Conservation (phyloP, 1,284 basidiomycete genomes). For the Termitomyces sp. region DNA sequence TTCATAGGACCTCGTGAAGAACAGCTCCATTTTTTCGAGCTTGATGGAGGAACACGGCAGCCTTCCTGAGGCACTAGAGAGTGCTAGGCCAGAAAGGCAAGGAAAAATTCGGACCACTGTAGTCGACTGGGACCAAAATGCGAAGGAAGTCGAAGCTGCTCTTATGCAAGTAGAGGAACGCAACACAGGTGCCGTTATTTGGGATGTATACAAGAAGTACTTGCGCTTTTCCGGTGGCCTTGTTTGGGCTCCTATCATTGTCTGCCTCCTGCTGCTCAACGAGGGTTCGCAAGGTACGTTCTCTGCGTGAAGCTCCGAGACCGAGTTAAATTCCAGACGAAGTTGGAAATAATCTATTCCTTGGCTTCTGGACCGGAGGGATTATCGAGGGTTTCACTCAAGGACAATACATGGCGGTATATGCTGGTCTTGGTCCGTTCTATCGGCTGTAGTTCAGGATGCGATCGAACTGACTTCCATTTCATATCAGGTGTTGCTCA, state of each 20-base stretch:
- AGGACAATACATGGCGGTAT: slow-evolving; percentile 67
- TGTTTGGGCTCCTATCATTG: slow-evolving; percentile 39
- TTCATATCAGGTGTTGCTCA: slow-evolving; percentile 33
- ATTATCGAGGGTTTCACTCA: slow-evolving; percentile 44
- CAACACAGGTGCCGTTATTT: slow-evolving; percentile 46
- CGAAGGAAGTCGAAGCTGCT: slow-evolving; percentile 26
- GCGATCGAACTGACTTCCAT: background rate
- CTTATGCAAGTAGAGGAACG: slow-evolving; percentile 56
- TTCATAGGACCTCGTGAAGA: slow-evolving; percentile 44
- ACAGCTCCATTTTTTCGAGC: slow-evolving; percentile 49
- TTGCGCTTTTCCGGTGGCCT: slow-evolving; percentile 47
- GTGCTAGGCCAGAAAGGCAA: slow-evolving; percentile 16
- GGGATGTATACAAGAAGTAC: slow-evolving; percentile 50
- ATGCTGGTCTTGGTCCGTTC: slow-evolving; percentile 49
- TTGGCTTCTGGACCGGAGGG: slow-evolving; percentile 44
- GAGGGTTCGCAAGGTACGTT: slow-evolving; percentile 36
- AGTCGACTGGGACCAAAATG: slow-evolving; percentile 21
- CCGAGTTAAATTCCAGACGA: background rate
- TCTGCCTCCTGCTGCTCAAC: slow-evolving; percentile 31
- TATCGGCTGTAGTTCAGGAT: background rate
- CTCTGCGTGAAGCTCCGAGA: background rate
- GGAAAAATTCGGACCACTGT: slow-evolving; percentile 20
- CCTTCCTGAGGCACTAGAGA: slow-evolving; percentile 26
- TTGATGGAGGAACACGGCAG: slow-evolving; percentile 61
- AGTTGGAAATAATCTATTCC: slow-evolving; percentile 43